phyloP scores from a whole-genome alignment of 2,329 filamentous ascomycete genomes.

The Neocucurbitaria cava region DNA sequence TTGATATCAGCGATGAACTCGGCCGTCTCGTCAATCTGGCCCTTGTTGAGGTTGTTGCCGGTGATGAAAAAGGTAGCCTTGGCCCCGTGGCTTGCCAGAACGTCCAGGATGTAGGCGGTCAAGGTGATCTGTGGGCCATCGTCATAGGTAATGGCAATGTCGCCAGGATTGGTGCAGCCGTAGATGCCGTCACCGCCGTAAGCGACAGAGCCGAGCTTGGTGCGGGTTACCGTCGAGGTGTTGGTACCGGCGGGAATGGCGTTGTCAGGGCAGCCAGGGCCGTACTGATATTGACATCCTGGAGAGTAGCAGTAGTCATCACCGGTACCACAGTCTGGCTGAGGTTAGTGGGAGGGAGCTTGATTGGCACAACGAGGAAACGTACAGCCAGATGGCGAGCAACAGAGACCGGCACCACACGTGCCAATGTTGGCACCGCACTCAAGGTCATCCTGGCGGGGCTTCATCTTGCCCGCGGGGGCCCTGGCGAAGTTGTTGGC shows the following conservation, averaged over 20 bases:
- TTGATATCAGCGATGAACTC: constrained; percentile 60
- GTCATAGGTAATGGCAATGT: constrained; percentile 71
- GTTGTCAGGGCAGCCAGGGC: constrained; percentile 68
- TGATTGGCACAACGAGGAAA: background rate
- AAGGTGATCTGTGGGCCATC: constrained; percentile 68
- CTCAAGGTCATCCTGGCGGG: constrained; percentile 42
- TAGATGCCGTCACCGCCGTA: constrained; percentile 67
- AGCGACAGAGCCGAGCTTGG: constrained; percentile 60
- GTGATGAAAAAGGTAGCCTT: constrained; percentile 74
- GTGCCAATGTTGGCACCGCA: constrained; percentile 41
- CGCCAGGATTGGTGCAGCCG: constrained; percentile 60
- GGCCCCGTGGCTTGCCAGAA: constrained; percentile 65
- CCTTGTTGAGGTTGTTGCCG: constrained; percentile 64
- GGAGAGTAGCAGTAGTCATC: constrained; percentile 66
- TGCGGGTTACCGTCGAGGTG: constrained; percentile 61
- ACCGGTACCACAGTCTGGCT: constrained; percentile 59
- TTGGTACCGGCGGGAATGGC: constrained; percentile 61
- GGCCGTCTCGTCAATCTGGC: constrained; percentile 60
- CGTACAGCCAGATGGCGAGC: constrained; percentile 43
- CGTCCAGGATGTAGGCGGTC: constrained; percentile 67
- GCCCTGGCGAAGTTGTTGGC: constrained; percentile 23
- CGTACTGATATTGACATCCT: constrained; percentile 67
- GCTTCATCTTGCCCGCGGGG: constrained; percentile 25
- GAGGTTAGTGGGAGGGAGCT: constrained; percentile 12
- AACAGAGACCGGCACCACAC: constrained; percentile 45